Evolutionary conservation across 345 rosid genomes (phyloP).

Genomic region (Populus nigra): DNA sequence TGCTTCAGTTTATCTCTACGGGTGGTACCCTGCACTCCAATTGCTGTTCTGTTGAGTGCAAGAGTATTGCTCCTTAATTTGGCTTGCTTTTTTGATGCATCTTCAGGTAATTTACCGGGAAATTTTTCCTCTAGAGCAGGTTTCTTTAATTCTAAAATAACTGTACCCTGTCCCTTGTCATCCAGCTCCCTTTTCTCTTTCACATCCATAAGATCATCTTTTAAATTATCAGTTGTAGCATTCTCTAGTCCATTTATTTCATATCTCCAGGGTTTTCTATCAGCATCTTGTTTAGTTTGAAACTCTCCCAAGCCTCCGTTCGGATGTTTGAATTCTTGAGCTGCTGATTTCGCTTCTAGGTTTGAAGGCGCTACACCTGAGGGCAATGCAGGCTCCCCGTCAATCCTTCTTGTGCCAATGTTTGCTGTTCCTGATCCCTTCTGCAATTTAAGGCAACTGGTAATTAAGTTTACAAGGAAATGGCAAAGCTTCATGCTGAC

Average conservation of each 20-base stretch:
- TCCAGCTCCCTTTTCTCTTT: conserved; percentile 38
- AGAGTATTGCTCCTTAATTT: conserved; percentile 57
- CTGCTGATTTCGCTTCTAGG: conserved; percentile 18
- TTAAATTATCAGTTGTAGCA: conserved; percentile 23
- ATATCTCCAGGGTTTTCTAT: conserved; percentile 24
- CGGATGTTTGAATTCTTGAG: conserved; percentile 19
- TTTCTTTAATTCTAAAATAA: conserved; percentile 26
- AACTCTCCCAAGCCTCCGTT: conserved; percentile 24
- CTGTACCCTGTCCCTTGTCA: conserved; percentile 30
- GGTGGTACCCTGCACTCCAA: conserved; percentile 45
- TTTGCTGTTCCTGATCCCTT: conserved; percentile 29
- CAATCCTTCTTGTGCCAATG: conserved; percentile 20
- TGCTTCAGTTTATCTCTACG: conserved; percentile 46
- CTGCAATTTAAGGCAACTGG: conserved; percentile 29
- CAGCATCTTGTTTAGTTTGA: conserved; percentile 17
- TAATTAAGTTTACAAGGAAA: neutral
- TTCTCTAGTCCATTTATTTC: conserved; percentile 24
- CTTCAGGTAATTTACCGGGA: conserved; percentile 33
- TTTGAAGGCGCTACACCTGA: conserved; percentile 18
- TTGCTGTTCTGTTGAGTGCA: conserved; percentile 39
- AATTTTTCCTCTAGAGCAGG: conserved; percentile 39
- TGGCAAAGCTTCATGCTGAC: neutral
- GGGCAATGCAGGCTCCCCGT: conserved; percentile 22
- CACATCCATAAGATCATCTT: conserved; percentile 23
- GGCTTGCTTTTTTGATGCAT: conserved; percentile 44